A percentile compares a stretch with the other conserved stretches of the same genome.
phyloP scores from a whole-genome alignment of 768 basidiomycete species.

The Tricholoma sp. region DNA sequence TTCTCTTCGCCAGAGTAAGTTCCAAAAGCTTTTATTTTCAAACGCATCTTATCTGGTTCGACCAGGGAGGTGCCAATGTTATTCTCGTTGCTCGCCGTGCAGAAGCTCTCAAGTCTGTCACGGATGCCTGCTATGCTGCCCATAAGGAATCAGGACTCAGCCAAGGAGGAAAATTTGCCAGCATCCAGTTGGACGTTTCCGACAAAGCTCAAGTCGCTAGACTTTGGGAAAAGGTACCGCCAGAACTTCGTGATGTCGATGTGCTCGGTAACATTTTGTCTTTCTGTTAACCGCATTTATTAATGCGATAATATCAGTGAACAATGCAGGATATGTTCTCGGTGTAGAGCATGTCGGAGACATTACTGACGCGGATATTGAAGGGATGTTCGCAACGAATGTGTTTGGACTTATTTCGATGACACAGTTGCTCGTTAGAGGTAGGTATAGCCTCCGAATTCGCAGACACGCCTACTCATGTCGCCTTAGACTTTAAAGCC shows the following conservation, averaged over 20 bases:
- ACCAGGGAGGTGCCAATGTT: slow-evolving; percentile 79
- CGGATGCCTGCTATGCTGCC: slow-evolving; percentile 59
- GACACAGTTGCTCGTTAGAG: slow-evolving; percentile 68
- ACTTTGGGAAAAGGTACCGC: slow-evolving; percentile 68
- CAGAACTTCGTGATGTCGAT: slow-evolving; percentile 68
- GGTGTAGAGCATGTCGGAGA: slow-evolving; percentile 86
- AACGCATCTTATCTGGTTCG: not conserved
- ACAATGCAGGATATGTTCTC: slow-evolving; percentile 82
- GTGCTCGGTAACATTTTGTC: slow-evolving; percentile 58
- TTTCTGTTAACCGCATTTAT: not conserved
- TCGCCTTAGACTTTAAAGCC: slow-evolving; percentile 64
- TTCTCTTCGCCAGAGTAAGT: slow-evolving; percentile 83
- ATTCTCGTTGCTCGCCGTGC: slow-evolving; percentile 77
- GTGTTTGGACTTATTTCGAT: slow-evolving; percentile 83
- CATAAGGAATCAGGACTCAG: slow-evolving; percentile 68
- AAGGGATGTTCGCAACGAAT: slow-evolving; percentile 76
- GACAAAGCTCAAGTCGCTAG: slow-evolving; percentile 67
- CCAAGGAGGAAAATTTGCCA: slow-evolving; percentile 73
- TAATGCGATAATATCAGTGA: slow-evolving; percentile 30
- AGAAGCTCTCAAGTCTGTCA: slow-evolving; percentile 68
- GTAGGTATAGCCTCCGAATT: slow-evolving; percentile 23
- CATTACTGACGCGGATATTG: slow-evolving; percentile 71
- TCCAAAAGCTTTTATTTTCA: not conserved
- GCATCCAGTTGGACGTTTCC: slow-evolving; percentile 73
- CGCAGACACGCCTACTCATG: not conserved